Percentiles rank a stretch among this genome's conserved stretches.
Conservation (phyloP, 1,284 basidiomycete genomes). For the Pseudozyma flocculosa region DNA sequence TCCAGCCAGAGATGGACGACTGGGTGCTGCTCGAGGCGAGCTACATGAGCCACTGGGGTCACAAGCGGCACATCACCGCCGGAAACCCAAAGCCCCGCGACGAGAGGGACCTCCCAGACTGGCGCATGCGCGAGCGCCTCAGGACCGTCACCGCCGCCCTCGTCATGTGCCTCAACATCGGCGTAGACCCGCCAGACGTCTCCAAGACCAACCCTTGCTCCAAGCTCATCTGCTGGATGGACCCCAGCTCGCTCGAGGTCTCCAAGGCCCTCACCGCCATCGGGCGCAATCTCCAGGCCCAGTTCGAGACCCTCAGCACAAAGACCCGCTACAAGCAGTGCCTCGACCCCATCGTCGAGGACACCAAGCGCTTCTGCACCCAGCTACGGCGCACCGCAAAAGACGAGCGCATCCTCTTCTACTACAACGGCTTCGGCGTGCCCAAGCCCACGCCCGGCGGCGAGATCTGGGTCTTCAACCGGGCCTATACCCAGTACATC, state of each 20-base stretch:
- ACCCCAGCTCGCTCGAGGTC: slow-evolving; percentile 81
- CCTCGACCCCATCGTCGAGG: slow-evolving; percentile 91
- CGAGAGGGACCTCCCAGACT: slow-evolving; percentile 67
- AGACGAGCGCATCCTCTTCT: slow-evolving; percentile 91
- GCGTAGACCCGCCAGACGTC: slow-evolving; percentile 94
- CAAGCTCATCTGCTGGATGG: slow-evolving; percentile 94
- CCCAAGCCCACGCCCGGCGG: slow-evolving; percentile 94
- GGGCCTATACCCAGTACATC: slow-evolving; percentile 96
- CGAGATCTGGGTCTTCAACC: slow-evolving; percentile 98
- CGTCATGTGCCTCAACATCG: slow-evolving; percentile 95
- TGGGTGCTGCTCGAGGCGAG: slow-evolving; percentile 52
- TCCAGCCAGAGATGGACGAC: slow-evolving; percentile 51
- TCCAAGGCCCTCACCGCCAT: slow-evolving; percentile 64
- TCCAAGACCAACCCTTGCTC: slow-evolving; percentile 97
- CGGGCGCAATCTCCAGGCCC: slow-evolving; percentile 86
- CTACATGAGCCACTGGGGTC: slow-evolving; percentile 56
- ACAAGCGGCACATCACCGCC: slow-evolving; percentile 80
- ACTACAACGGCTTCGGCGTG: slow-evolving; percentile 98
- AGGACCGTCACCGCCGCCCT: slow-evolving; percentile 83
- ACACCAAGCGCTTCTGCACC: slow-evolving; percentile 85
- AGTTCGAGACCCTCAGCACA: slow-evolving; percentile 83
- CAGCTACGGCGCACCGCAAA: slow-evolving; percentile 83
- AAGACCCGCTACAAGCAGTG: slow-evolving; percentile 69
- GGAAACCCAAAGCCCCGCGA: slow-evolving; percentile 74
- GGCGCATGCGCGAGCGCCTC: slow-evolving; percentile 77